phyloP scores from a whole-genome alignment of 371 early-diverging fungal genomes.

The Lichtheimia corymbifera region DNA sequence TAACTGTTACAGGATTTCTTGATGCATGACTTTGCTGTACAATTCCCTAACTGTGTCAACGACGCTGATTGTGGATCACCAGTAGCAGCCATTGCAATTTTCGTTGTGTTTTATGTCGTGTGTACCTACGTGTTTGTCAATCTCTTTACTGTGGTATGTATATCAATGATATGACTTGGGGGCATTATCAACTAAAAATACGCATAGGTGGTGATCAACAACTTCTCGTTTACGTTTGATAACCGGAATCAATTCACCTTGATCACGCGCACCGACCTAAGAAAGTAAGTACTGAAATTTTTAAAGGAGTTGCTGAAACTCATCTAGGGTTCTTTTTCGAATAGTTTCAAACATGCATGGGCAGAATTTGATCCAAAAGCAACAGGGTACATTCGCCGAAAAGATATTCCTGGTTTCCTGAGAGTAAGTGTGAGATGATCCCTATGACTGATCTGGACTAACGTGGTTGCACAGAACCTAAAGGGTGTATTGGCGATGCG shows the following conservation, averaged over 20 bases:
- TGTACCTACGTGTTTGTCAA: slow-evolving; percentile 60
- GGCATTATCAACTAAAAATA: background rate
- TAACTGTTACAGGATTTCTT: slow-evolving; percentile 40
- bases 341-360: slow-evolving; percentile 55
- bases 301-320: background rate
- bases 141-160: slow-evolving; percentile 52
- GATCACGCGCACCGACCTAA: slow-evolving; percentile 51
- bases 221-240: slow-evolving; percentile 59
- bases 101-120: slow-evolving; percentile 50
- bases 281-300: slow-evolving; percentile 25
- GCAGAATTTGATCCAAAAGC: slow-evolving; percentile 46
- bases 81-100: slow-evolving; percentile 35
- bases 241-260: slow-evolving; percentile 48
- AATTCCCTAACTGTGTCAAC: slow-evolving; percentile 38
- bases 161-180: background rate
- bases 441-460: background rate
- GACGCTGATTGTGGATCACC: slow-evolving; percentile 53
- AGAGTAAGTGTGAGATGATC: slow-evolving; percentile 17
- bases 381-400: slow-evolving; percentile 47
- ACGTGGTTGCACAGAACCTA: slow-evolving; percentile 18
- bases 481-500: slow-evolving; percentile 47
- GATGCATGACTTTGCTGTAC: slow-evolving; percentile 55
- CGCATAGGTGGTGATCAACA: slow-evolving; percentile 50
- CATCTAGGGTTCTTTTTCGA: background rate
- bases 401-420: slow-evolving; percentile 44